Evolutionary conservation across 1,284 basidiomycete genomes (phyloP).

Genomic region (Apiotrichum sp.): DNA sequence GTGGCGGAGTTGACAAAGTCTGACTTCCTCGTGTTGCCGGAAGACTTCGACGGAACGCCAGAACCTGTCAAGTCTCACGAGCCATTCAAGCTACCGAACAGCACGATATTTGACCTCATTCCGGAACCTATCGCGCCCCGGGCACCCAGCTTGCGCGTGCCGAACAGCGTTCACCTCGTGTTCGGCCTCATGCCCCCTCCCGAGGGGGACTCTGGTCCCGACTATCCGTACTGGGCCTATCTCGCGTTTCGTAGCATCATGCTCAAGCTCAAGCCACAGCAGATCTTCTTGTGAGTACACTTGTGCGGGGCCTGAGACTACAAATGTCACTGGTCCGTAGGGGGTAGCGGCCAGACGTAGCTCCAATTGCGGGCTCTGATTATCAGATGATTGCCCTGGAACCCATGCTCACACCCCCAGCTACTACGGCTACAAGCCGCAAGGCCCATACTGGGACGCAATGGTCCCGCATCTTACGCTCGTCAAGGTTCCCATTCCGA

Average conservation of each 20-base stretch:
- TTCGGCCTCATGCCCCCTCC: constrained; percentile 42
- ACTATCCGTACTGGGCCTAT: constrained; percentile 49
- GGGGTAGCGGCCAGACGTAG: no score
- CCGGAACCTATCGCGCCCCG: constrained; percentile 34
- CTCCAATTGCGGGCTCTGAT: no score
- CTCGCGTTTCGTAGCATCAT: constrained; percentile 47
- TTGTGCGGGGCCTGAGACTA: not conserved
- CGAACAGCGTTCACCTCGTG: constrained; percentile 46
- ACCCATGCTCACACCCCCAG: constrained; percentile 16
- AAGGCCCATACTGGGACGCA: constrained; percentile 46
- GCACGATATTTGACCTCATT: constrained; percentile 1
- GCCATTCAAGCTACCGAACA: not conserved
- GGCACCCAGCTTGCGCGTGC: constrained; percentile 35
- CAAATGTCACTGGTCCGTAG: no score
- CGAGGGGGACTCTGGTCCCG: constrained; percentile 28
- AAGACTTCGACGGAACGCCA: no score
- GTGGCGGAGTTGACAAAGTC: no score
- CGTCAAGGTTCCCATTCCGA: constrained; percentile 34
- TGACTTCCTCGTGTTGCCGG: no score
- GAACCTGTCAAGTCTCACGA: constrained; percentile 10
- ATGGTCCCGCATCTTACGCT: constrained; percentile 41
- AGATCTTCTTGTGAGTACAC: constrained; percentile 43
- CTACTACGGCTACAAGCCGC: constrained; percentile 44
- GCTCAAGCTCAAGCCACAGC: constrained; percentile 44
- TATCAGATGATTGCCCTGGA: no score